Base-by-base conservation (phyloP, 179 eudicot species). In the Pouteria campechiana region DNA sequence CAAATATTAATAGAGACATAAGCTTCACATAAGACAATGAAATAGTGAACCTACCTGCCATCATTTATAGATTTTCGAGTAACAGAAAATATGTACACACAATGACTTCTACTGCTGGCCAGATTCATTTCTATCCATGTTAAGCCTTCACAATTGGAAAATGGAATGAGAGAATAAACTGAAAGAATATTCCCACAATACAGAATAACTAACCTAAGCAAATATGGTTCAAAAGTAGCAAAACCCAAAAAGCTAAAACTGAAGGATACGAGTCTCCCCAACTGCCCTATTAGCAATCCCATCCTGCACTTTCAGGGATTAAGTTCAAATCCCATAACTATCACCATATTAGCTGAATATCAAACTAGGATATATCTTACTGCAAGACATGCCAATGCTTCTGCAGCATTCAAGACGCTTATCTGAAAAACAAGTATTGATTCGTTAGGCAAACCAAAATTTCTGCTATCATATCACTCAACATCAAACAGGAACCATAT, bases 81-180 rank as follows among this genome's bases (percentile, higher is more conserved):
- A 50, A 88, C 69, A 1, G 74, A 66, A 60, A 88, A 78, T 60
- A 75, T 75, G 70, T 84, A 88, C 16, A 76, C 48, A 37, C 93
- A 84, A 55, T 88, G 97, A 60, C 97, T 84, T 72, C 97, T 64
- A 66, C 97, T 88, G 70, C 97, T 88, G 29, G 94, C 72, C 69
- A 75, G 66, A 45, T 88, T 88, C 97, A 88, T 88, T 77, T 84
- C 97, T 84, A 42, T 60, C 24, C 5, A 46, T 47, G 69, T 50
- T 50, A 62, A 55, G 41, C 45, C 1, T 47, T 37, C 33, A 21
- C 28, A 33, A 33, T n/a, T 25, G 27, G 0, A 36, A 41, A 28
- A 5, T 3, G 15, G 16, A 11, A 7, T 4, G 9, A 17, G 19
- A 29, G 18, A 19, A 25, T 6, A 38, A 17, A 23, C 23, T 39